Conservation (phyloP, 1,284 basidiomycete genomes). For the Cutaneotrichosporon arboriforme region DNA sequence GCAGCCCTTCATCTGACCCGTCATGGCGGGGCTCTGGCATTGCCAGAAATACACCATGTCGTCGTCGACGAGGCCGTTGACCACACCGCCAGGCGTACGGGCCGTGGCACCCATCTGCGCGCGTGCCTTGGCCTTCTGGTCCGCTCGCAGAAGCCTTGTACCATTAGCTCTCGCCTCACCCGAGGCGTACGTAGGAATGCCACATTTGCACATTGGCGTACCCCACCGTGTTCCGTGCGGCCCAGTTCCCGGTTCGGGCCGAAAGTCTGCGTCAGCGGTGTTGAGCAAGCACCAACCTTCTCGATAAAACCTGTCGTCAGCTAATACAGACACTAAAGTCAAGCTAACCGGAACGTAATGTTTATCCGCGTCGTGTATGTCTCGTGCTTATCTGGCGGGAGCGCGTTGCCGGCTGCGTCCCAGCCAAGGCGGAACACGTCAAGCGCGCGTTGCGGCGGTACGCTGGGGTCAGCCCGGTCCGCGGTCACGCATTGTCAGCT, state of each 20-base stretch:
- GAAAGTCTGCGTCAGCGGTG: conserved; percentile 61
- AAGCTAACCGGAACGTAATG: conserved; percentile 64
- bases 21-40: conserved; percentile 74
- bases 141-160: conserved; percentile 44
- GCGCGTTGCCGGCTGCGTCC: conserved; percentile 23
- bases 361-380: conserved; percentile 71
- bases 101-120: not conserved
- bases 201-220: conserved; percentile 65
- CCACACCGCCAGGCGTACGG: not conserved
- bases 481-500: conserved; percentile 10
- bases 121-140: conserved; percentile 47
- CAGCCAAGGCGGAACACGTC: conserved; percentile 67
- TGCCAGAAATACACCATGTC: conserved; percentile 73
- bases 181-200: conserved; percentile 57
- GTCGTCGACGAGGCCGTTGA: conserved; percentile 24
- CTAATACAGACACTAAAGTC: not conserved
- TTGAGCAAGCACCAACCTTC: conserved; percentile 22
- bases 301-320: conserved; percentile 30
- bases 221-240: conserved; percentile 32
- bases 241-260: conserved; percentile 50
- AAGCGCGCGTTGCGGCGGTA: conserved; percentile 68
- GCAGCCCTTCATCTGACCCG: conserved; percentile 72
- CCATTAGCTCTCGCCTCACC: not conserved
- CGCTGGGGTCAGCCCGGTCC: conserved; percentile 27
- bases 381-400: conserved; percentile 34